Percentiles rank a stretch among this genome's conserved stretches.
These are phyloP conservation scores for Chionographis japonica DNA, from an alignment of 106 monocot genomes.

Conservation along the genomic window DNA sequence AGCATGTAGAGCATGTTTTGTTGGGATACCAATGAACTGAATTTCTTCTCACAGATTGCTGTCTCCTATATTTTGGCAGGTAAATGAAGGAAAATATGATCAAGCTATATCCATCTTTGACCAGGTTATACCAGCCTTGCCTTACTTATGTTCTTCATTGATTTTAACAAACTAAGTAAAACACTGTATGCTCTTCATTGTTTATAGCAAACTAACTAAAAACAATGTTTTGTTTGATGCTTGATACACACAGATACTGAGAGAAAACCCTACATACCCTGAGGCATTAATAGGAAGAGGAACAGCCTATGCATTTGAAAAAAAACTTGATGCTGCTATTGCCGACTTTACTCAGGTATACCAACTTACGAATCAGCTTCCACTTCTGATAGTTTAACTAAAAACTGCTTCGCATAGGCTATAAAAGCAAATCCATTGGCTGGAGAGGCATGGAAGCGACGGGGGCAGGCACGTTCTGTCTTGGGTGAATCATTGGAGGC, in stretches of 20 bases:
- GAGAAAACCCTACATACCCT: slow-evolving; percentile 74
- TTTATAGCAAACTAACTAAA: too few relatives aligned
- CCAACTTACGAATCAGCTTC: not conserved
- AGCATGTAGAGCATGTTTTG: too few relatives aligned
- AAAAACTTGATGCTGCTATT: slow-evolving; percentile 87
- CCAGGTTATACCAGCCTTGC: slow-evolving; percentile 42
- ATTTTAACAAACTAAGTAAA: not conserved
- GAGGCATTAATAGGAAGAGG: slow-evolving; percentile 95
- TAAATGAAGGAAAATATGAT: slow-evolving; percentile 92
- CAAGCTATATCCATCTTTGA: slow-evolving; percentile 80
- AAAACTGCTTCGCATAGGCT: slow-evolving; percentile 40
- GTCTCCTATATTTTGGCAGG: slow-evolving; percentile 39
- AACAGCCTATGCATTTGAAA: slow-evolving; percentile 91
- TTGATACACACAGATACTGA: slow-evolving; percentile 54
- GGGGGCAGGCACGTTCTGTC: slow-evolving; percentile 93
- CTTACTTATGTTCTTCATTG: not conserved
- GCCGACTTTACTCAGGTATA: slow-evolving; percentile 87
- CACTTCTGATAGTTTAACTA: not conserved
- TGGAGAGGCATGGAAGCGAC: slow-evolving; percentile 94
- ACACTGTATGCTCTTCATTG: too few relatives aligned
- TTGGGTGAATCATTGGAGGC: slow-evolving; percentile 77
- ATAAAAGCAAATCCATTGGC: slow-evolving; percentile 70
- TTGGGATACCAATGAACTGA: not conserved
- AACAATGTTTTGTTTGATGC: too few relatives aligned
- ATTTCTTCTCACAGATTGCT: not conserved